Evolutionary conservation across 441 rosid genomes (phyloP).

Genomic region (Viola pubescens): DNA sequence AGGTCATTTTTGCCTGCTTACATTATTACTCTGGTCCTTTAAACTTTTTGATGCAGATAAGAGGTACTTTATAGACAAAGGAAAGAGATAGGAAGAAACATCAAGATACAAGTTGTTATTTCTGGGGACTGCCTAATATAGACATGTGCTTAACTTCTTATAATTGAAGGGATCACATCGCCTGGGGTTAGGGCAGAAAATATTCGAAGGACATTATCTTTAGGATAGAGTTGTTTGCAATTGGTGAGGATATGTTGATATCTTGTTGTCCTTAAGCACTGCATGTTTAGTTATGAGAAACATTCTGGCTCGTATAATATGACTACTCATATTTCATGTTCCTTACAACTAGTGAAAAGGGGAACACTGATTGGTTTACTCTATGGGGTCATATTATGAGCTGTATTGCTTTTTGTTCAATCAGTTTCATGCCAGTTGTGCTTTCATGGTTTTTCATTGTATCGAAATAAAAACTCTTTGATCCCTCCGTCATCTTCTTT

Average conservation of each 20-base stretch:
- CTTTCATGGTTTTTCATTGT: constrained; percentile 12
- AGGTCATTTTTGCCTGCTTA: constrained; percentile 3
- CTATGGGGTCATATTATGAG: constrained; percentile 4
- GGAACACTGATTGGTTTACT: constrained; percentile 13
- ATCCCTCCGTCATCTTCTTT: constrained; percentile 4
- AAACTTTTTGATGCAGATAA: not conserved
- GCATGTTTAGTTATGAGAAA: no score
- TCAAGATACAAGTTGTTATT: not conserved
- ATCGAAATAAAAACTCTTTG: constrained; percentile 12
- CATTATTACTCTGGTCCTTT: no score
- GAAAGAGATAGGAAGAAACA: not conserved
- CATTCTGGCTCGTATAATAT: no score
- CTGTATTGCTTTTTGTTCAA: constrained; percentile 6
- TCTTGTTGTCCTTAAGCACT: not conserved
- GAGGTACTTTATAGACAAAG: not conserved
- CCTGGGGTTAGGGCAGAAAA: not conserved
- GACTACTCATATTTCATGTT: not conserved
- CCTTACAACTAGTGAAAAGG: not conserved
- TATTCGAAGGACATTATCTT: not conserved
- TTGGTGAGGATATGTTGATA: constrained; percentile 1
- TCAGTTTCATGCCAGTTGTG: constrained; percentile 21
- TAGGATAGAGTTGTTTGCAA: constrained; percentile 4
- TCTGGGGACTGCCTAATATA: not conserved
- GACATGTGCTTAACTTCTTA: not conserved
- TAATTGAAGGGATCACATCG: constrained; percentile 4